Conservation (phyloP, 495 filamentous ascomycete genomes). For the Neurospora sp. region DNA sequence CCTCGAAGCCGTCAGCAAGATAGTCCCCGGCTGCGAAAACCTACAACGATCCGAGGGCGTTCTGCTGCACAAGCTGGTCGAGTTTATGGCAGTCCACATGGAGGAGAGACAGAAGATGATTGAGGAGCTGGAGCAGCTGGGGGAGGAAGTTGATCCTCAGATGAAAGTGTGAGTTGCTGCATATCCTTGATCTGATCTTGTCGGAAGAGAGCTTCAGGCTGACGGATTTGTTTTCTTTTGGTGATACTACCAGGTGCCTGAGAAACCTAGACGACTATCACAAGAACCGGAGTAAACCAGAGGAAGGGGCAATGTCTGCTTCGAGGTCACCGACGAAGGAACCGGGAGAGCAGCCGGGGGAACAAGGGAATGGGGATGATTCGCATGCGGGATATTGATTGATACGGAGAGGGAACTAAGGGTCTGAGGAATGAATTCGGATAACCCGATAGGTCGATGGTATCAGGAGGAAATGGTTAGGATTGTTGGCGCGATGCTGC, state of each 20-base stretch:
- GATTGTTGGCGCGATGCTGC: background rate
- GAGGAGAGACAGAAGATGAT: slow-evolving; percentile 51
- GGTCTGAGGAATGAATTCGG: background rate
- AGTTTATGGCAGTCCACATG: slow-evolving; percentile 58
- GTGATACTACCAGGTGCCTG: background rate
- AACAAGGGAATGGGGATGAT: background rate
- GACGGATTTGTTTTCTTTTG: background rate
- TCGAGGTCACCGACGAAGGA: background rate
- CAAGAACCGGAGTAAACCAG: background rate
- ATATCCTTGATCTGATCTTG: too few relatives aligned
- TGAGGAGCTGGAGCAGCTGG: slow-evolving; percentile 11
- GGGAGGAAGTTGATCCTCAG: slow-evolving; percentile 10
- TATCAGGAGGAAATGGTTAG: background rate
- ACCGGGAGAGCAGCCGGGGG: background rate
- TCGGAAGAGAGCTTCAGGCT: too few relatives aligned
- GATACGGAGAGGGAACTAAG: background rate
- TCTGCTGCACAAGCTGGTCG: slow-evolving; percentile 67
- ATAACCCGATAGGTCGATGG: background rate
- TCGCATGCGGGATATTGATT: background rate
- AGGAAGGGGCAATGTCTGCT: background rate
- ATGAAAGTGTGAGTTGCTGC: slow-evolving; percentile 14
- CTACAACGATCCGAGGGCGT: slow-evolving; percentile 78
- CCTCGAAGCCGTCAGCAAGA: slow-evolving; percentile 74
- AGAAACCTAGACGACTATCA: background rate
- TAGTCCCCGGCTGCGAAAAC: slow-evolving; percentile 75